Evolutionary conservation across 2,329 filamentous ascomycete genomes (phyloP).

Genomic region (Cytospora mali): DNA sequence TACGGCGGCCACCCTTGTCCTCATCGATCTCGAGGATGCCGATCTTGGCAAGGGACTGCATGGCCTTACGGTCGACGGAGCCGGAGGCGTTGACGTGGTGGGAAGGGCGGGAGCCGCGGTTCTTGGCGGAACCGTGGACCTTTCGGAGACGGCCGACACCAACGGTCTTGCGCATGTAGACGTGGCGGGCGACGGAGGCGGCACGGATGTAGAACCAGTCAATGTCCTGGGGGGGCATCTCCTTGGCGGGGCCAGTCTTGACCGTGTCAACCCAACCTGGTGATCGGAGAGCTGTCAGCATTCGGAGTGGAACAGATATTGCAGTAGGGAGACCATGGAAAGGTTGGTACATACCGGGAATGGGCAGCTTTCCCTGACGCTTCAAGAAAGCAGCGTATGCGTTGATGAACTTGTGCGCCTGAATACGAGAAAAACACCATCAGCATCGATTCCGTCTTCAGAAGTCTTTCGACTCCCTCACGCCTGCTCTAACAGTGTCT

Average conservation of each 20-base stretch:
- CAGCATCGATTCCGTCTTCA: slow-evolving; percentile 73
- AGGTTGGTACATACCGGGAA: slow-evolving; percentile 68
- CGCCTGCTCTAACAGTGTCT: slow-evolving; percentile 59
- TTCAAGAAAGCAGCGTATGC: slow-evolving; percentile 89
- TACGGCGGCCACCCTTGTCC: slow-evolving; percentile 97
- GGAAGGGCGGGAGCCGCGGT: slow-evolving; percentile 88
- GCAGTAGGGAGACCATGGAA: neutral
- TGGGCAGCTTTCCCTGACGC: slow-evolving; percentile 90
- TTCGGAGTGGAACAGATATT: neutral
- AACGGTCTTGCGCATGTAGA: slow-evolving; percentile 99
- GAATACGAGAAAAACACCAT: slow-evolving; percentile 44
- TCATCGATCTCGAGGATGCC: slow-evolving; percentile 96
- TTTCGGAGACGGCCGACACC: slow-evolving; percentile 97
- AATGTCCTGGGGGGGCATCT: slow-evolving; percentile 96
- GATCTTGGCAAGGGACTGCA: slow-evolving; percentile 99
- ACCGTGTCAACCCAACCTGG: slow-evolving; percentile 98
- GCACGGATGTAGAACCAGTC: slow-evolving; percentile 96
- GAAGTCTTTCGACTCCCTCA: slow-evolving; percentile 74
- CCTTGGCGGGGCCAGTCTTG: slow-evolving; percentile 96
- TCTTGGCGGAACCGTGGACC: slow-evolving; percentile 95
- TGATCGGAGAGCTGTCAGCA: neutral
- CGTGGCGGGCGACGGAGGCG: slow-evolving; percentile 92
- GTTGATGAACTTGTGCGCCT: slow-evolving; percentile 88
- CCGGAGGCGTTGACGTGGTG: slow-evolving; percentile 96
- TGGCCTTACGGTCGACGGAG: slow-evolving; percentile 94